Evolutionary conservation across 108 stramenopile species (phyloP), one percentile per base, ranked within the genome.

Genomic region (Mediolabrus comicus): DNA sequence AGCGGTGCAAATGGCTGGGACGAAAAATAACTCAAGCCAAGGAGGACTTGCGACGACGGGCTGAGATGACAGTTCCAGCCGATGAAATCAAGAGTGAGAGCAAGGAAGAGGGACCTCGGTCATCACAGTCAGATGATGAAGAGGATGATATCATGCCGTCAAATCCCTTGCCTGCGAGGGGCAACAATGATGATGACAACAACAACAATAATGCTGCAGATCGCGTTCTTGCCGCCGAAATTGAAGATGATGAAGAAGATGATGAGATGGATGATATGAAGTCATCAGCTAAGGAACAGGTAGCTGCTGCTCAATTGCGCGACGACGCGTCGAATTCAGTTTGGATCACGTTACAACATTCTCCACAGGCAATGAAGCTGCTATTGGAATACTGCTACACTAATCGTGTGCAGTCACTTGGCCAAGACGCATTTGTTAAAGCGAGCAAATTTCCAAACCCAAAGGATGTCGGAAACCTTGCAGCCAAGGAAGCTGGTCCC

Each of bases 361-460:
- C 91, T 26, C 90, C 94, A 2, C 87, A 95, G 51, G 89, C 94
- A n/a, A 84, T 95, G 31, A 85, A 87, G 55, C 67, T 95, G 19
- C 65, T 95, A n/a, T 67, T 95, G 55, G 94, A 95, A 63, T 92
- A 95, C 63, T 82, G 85, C 71, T 95, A 91, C 75, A 95, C 91
- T 2, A 92, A 95, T 65, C 87, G 91, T 53, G 89, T 92, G 16
- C 71, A 68, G 11, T 67, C 76, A 12, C 82, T 95, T 9, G 94
- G 94, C 6, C 69, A 76, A 17, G 69, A 87, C 33, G 94, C 91
- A 14, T 92, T 91, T 52, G 58, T 69, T 12, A 72, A 70, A 53
- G 77, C 89, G 12, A 83, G 72, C 53, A 67, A 46, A 36, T 55
- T 54, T 12, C 33, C 39, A 7, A 33, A 73, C 25, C 64, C 53